Conservation (phyloP, 1,284 basidiomycete species). For the Malassezia psittaci region DNA sequence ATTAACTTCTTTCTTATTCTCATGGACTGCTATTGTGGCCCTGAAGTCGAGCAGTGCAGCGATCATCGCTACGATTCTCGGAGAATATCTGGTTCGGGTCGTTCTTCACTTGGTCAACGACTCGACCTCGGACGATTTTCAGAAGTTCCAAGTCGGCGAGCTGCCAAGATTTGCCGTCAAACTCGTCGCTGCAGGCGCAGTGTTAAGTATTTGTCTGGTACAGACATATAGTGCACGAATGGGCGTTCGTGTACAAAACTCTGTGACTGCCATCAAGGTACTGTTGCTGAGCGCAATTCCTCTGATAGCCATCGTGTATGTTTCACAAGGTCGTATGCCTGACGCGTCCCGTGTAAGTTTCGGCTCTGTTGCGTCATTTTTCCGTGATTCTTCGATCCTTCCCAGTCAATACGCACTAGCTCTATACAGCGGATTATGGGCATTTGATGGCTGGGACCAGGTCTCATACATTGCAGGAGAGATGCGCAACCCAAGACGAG, state of each 20-base stretch:
- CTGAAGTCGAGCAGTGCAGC: slow-evolving; percentile 55
- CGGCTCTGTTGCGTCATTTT: slow-evolving; percentile 51
- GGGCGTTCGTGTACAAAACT: slow-evolving; percentile 69
- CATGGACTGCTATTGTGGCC: slow-evolving; percentile 48
- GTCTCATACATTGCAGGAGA: slow-evolving; percentile 78
- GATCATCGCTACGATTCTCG: slow-evolving; percentile 51
- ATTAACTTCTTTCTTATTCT: slow-evolving; percentile 53
- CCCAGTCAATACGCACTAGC: slow-evolving; percentile 82
- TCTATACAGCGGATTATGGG: slow-evolving; percentile 89
- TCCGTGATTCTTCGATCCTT: slow-evolving; percentile 63
- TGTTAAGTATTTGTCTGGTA: slow-evolving; percentile 62
- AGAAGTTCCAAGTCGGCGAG: slow-evolving; percentile 58
- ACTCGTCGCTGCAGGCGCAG: slow-evolving; percentile 65
- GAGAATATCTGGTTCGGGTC: slow-evolving; percentile 70
- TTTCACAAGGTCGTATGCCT: slow-evolving; percentile 55
- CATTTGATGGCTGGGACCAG: slow-evolving; percentile 82
- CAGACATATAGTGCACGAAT: slow-evolving; percentile 69
- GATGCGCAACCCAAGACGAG: slow-evolving; percentile 59
- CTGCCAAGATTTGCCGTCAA: slow-evolving; percentile 90
- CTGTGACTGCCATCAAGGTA: slow-evolving; percentile 78
- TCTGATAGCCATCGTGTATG: slow-evolving; percentile 63
- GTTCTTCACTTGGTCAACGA: slow-evolving; percentile 48
- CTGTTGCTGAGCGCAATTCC: slow-evolving; percentile 3
- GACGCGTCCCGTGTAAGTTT: slow-evolving; percentile 23
- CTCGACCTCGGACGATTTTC: slow-evolving; percentile 55